Percentiles rank a stretch among this genome's conserved stretches.
Evolutionary conservation across 164 flowering plant species (phyloP).

Genomic region (Stephania yunnanensis): DNA sequence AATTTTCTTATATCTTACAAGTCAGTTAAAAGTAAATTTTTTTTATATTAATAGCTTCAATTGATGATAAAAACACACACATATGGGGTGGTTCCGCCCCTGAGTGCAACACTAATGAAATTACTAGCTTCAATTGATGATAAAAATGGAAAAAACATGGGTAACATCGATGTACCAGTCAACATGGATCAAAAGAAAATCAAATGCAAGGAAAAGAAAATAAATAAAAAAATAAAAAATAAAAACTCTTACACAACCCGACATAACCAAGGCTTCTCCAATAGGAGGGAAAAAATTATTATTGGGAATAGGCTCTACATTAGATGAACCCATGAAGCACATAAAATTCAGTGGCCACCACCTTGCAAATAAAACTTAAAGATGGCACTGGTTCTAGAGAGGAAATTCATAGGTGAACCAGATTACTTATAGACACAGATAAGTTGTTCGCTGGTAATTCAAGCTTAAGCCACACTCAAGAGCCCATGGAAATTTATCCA

Average conservation of each 20-base stretch:
- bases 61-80: no score
- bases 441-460: no score
- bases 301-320: background rate
- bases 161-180: background rate
- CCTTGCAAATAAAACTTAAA: background rate
- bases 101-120: no score
- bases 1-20: no score
- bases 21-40: no score
- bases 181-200: background rate
- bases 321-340: background rate
- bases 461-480: no score
- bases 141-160: background rate
- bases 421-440: no score
- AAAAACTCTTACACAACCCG: background rate
- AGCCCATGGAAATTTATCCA: no score
- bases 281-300: no score
- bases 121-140: background rate
- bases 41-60: no score
- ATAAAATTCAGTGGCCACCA: background rate
- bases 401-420: background rate
- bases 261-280: background rate
- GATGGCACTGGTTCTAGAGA: background rate
- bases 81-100: no score
- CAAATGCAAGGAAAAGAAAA: background rate
- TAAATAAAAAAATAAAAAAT: no score